Percentiles rank a stretch among this genome's conserved stretches.
Evolutionary conservation across 2,329 filamentous ascomycete genomes (phyloP).

Genomic region (Fusarium redolens): DNA sequence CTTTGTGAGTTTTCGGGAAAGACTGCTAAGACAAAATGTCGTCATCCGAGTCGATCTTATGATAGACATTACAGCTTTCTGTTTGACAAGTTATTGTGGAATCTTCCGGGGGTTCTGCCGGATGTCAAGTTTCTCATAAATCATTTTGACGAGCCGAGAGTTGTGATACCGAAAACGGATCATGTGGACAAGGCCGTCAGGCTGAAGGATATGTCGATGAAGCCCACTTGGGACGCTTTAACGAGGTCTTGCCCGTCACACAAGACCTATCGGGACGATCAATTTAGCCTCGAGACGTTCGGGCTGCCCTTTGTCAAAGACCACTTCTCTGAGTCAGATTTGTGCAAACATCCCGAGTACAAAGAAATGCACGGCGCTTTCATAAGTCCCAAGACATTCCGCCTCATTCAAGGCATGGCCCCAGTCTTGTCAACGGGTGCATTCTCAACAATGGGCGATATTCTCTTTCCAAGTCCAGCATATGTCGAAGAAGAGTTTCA

Average conservation of each 20-base stretch:
- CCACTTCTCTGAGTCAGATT: constrained; percentile 44
- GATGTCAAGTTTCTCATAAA: constrained; percentile 59
- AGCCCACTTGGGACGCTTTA: constrained; percentile 48
- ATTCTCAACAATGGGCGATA: constrained; percentile 61
- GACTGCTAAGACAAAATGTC: constrained; percentile 47
- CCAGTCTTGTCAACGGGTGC: constrained; percentile 61
- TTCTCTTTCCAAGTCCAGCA: constrained; percentile 63
- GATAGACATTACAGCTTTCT: constrained; percentile 49
- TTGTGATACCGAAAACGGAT: constrained; percentile 45
- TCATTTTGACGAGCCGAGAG: constrained; percentile 60
- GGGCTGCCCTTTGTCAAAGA: constrained; percentile 54
- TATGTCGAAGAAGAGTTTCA: constrained; percentile 57
- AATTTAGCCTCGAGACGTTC: constrained; percentile 29
- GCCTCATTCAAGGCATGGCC: constrained; percentile 52
- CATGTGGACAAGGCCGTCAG: constrained; percentile 9
- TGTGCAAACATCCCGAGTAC: constrained; percentile 60
- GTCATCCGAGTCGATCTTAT: constrained; percentile 47
- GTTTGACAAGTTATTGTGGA: constrained; percentile 48
- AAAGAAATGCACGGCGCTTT: constrained; percentile 57
- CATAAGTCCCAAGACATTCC: constrained; percentile 56
- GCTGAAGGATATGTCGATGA: constrained; percentile 44
- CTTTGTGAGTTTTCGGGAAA: constrained; percentile 47
- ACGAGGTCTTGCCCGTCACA: constrained; percentile 45
- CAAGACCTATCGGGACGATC: accelerated
- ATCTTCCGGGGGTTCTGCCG: constrained; percentile 45